A percentile compares a stretch with the other conserved stretches of the same genome.
Evolutionary conservation across 73 alveolate genomes (phyloP).

Genomic region (Breviolum minutum): DNA sequence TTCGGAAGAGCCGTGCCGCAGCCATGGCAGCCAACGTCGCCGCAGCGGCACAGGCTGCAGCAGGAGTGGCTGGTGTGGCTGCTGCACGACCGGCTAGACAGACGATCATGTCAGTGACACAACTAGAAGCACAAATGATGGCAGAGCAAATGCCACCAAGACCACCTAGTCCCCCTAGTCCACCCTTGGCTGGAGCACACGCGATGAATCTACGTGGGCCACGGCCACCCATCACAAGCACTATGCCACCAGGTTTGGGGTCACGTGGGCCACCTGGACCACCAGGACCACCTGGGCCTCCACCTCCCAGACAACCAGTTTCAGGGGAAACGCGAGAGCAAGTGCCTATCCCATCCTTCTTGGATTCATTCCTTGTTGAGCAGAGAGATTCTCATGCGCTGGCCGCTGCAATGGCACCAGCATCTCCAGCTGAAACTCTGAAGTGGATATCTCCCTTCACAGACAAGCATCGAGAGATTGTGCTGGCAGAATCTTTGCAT

Average conservation of each 20-base stretch:
- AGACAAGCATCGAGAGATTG: constrained; percentile 26
- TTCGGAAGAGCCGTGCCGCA: neutral
- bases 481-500: neutral
- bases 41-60: neutral
- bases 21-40: neutral
- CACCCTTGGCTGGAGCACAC: neutral
- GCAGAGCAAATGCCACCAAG: constrained; percentile 12
- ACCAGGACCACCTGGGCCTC: constrained; percentile 14
- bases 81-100: neutral
- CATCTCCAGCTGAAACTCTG: neutral
- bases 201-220: neutral
- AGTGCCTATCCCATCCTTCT: constrained; percentile 16
- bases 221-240: constrained; percentile 1
- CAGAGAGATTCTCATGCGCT: too few species aligned
- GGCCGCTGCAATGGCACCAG: neutral
- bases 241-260: constrained; percentile 21
- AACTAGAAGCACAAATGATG: constrained; percentile 85
- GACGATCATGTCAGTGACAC: constrained; percentile 47
- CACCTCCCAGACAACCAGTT: neutral
- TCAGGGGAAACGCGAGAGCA: neutral
- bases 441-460: constrained; percentile 52
- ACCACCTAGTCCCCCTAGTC: neutral
- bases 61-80: too few species aligned
- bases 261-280: neutral
- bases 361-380: constrained; percentile 7